Conservation (phyloP, 768 basidiomycete species). For the Candolleomyces eurysporus region DNA sequence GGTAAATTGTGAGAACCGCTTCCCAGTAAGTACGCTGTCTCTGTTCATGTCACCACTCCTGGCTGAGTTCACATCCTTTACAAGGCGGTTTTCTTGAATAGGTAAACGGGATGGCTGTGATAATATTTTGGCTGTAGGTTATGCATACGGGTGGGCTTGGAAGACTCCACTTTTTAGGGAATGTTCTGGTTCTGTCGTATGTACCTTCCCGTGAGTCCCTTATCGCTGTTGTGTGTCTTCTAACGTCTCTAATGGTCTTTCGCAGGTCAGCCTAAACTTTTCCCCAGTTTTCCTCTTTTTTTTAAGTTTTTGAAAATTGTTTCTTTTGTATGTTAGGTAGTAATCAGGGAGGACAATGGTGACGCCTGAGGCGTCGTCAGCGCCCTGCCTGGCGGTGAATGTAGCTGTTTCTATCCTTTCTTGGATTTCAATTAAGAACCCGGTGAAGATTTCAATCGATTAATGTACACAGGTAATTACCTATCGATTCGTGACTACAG, state of each 20-base stretch:
- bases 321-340: background rate
- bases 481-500: background rate
- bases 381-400: background rate
- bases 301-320: background rate
- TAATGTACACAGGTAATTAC: background rate
- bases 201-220: background rate
- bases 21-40: background rate
- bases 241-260: no score
- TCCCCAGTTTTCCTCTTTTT: background rate
- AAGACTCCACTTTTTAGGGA: background rate
- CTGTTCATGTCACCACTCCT: no score
- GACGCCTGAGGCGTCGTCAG: background rate
- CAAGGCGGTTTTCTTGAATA: no score
- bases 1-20: constrained; percentile 25
- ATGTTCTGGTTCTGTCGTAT: background rate
- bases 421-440: no score
- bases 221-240: background rate
- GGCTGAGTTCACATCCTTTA: no score
- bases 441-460: no score
- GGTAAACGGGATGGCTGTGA: no score
- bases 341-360: background rate
- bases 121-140: background rate
- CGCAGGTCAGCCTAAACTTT: background rate
- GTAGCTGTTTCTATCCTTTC: background rate
- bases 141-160: background rate